Evolutionary conservation across 306 rosid species (phyloP), one percentile per base, ranked within the genome.

Genomic region (Crataegus laevigata): DNA sequence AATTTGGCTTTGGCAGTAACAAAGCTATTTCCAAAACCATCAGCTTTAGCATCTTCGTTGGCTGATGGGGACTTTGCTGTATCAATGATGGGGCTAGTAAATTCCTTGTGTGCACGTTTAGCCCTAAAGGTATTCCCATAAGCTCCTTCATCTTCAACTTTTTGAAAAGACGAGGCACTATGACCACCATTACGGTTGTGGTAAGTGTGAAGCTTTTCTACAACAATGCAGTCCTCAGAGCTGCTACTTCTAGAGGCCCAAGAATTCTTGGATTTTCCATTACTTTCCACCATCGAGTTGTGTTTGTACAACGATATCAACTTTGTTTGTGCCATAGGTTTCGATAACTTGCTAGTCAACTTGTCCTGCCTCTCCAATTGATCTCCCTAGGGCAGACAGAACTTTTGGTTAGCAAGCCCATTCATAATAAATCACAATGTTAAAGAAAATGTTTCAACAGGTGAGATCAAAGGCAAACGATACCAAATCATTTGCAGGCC

Each of bases 1-100:
- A 89, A 71, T 85, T 87, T 89, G 73, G 88, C 85, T 87, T 82
- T 85, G 40, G 93, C 93, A 69, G 89, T 89, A 50, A 89, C 96
- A 83, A 93, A 93, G 36, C 87, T 93, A 18, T 81, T 85, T 74
- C 87, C 85, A 76, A 82, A 71, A 32, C 47, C 81, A 81, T 81
- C 91, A 25, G 76, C 79, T 34, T 73, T 84, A 40, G 66, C 88
- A 71, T 89, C 96, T 78, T 89, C 96, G 21, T 83, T 82, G 79
- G 73, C 79, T 47, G 78, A 76, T 60, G 92, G 96, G 34, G 97
- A 90, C 82, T 80, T 90, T 21, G 73, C 43, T 59, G 32, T 82
- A 54, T 89, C 87, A 66, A 78, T 81, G 82, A 73, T 82, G 50
- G 93, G 91, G 68, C 88, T 86, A 63, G 66, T 60, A 60, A 72